Conservation (phyloP, 768 basidiomycete species). For the Dendrothele bispora region DNA sequence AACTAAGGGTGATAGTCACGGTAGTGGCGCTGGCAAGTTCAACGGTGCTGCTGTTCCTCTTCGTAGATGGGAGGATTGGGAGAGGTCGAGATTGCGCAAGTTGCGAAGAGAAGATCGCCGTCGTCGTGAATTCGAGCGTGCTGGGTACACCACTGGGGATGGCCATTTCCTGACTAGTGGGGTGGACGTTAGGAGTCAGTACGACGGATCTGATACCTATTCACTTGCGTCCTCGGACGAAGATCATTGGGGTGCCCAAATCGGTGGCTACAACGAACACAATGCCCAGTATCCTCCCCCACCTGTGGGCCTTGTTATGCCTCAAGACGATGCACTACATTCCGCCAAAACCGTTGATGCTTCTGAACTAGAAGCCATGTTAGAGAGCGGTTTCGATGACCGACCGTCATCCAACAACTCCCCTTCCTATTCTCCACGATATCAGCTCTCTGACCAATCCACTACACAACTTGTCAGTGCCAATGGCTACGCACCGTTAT, state of each 20-base stretch:
- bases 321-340: slow-evolving; percentile 36
- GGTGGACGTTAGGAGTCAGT: slow-evolving; percentile 58
- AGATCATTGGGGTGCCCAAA: slow-evolving; percentile 94
- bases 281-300: slow-evolving; percentile 79
- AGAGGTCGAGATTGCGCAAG: slow-evolving; percentile 91
- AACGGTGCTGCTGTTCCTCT: slow-evolving; percentile 74
- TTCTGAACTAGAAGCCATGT: slow-evolving; percentile 87
- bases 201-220: slow-evolving; percentile 77
- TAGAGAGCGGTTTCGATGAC: slow-evolving; percentile 89
- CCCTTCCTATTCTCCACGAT: slow-evolving; percentile 49
- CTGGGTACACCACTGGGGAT: slow-evolving; percentile 62
- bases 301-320: slow-evolving; percentile 64
- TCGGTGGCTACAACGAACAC: slow-evolving; percentile 94
- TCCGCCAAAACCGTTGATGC: slow-evolving; percentile 55
- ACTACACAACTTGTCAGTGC: slow-evolving; percentile 40
- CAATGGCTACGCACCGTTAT: slow-evolving; percentile 59
- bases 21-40: slow-evolving; percentile 52
- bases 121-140: slow-evolving; percentile 76
- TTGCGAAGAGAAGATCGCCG: slow-evolving; percentile 83
- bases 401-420: slow-evolving; percentile 46
- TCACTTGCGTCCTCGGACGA: slow-evolving; percentile 89
- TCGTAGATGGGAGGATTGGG: slow-evolving; percentile 99
- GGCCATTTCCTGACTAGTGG: slow-evolving; percentile 59
- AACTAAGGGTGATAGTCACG: slow-evolving; percentile 76
- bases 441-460: slow-evolving; percentile 58